A percentile compares a stretch with the other conserved stretches of the same genome.
Conservation (phyloP, 1,139 yeast species). For the Lodderomyces parapsilosis region DNA sequence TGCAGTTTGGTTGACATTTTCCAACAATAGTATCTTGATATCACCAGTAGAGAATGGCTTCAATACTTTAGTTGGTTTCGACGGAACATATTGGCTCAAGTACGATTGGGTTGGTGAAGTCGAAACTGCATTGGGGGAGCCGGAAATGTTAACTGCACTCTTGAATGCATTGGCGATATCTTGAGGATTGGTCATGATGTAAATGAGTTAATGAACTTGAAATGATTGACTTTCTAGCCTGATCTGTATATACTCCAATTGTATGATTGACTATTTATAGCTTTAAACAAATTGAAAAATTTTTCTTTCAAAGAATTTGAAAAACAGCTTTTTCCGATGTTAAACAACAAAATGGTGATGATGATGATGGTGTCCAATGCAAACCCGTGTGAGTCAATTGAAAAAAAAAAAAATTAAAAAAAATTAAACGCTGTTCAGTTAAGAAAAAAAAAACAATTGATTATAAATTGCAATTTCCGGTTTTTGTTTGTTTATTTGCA, state of each 20-base stretch:
- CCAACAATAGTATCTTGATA: slow-evolving; percentile 84
- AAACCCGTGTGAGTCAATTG: not conserved
- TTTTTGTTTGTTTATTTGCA: not conserved
- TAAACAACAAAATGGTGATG: too few species aligned
- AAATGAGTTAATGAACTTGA: not conserved
- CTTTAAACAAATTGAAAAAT: not conserved
- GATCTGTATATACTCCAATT: not conserved
- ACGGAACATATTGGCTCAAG: slow-evolving; percentile 42
- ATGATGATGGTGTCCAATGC: not conserved
- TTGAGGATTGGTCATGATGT: slow-evolving; percentile 62
- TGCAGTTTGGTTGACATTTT: slow-evolving; percentile 92
- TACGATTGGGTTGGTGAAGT: slow-evolving; percentile 67
- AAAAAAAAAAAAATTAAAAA: not conserved
- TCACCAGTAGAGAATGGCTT: slow-evolving; percentile 92
- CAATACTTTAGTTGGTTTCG: slow-evolving; percentile 62
- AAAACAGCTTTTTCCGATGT: not conserved
- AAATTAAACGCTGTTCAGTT: not conserved
- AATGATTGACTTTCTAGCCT: not conserved
- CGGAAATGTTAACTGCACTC: slow-evolving; percentile 50
- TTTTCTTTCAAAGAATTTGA: not conserved
- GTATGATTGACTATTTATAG: not conserved
- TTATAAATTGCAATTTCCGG: not conserved
- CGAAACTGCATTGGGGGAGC: slow-evolving; percentile 63
- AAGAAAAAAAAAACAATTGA: not conserved
- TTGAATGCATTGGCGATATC: slow-evolving; percentile 64